Base-by-base conservation (phyloP, 805 yeast genomes). In the Lipomyces yamadae region DNA sequence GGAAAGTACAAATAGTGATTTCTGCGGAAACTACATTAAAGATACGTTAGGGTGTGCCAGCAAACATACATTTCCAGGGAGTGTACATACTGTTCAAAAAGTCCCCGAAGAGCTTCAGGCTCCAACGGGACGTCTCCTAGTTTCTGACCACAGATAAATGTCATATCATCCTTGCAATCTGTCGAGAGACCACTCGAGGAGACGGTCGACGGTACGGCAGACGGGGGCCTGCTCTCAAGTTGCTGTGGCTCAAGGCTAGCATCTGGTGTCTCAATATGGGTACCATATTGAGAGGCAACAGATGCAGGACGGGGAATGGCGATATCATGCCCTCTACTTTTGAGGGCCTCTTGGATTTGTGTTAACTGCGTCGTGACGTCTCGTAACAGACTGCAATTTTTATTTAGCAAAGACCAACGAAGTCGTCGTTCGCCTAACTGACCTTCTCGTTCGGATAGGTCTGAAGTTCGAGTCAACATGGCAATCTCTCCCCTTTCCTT, bases 361-460 rank as follows among this genome's bases (percentile, higher is more conserved):
- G 56, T n/a, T 30, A 53, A 53, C 30, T n/a, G 56, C 5, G 56
- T 11, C 32, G 56, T 53, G 34, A 53, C 56, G 7, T 53, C 56
- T 13, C 18, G 13, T n/a, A 53, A 18, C n/a, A 53, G 35, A 53
- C 56, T 53, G 56, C 15, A 8, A 0, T 24, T 30, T 13, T 11
- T 8, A 15, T 53, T 53, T 13, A 11, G 8, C 18, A 33, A 18
- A 13, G 10, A 2, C 34, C 6, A 24, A 24, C 24, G 24, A 24
- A 24, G 24, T 24, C 24, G 24, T 1, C 24, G 24, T 24, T 13
- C n/a, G 15, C 33, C n/a, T 30, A 30, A 11, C 30, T n/a, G 13
- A 53, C 56, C 35, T 53, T 53, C 56, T 53, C 33, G 56, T 53
- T 30, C 34, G 56, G 18, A 53, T 53, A 6, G 56, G 56, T 33